Evolutionary conservation across 192 early-diverging fungal species (phyloP), one percentile per base, ranked within the genome.

Genomic region (Jimgerdemannia lactiflua): DNA sequence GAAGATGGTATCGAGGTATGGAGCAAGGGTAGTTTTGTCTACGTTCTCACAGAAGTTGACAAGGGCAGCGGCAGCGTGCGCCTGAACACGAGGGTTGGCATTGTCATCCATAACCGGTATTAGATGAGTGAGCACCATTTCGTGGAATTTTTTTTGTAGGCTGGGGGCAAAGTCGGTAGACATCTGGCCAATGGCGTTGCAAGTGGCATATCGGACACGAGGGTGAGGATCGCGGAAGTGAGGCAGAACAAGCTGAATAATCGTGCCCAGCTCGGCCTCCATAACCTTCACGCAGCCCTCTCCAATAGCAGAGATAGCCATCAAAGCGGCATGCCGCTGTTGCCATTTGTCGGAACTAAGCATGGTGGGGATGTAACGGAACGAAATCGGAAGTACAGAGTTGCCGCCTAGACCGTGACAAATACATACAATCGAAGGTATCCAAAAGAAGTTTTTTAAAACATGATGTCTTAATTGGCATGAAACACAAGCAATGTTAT

Each of bases 1-100:
- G 75, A 99, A 93, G 79, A 99, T 92, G 71, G 90, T 86, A 80
- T 95, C 94, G 75, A 99, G 83, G 81, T 95, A 97, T 39, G 95
- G 95, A 71, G 94, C 92, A 75, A 99, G 84, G 63, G 87, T 90
- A 29, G 90, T 82, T 84, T 96, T 94, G 43, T 93, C 87, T 20
- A 92, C 92, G 71, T 94, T 93, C 80, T 98, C 96, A 72, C 93
- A 93, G 83, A 99, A 98, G 87, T 99, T 99, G 78, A 99, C 97
- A 84, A 99, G 86, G 0, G 97, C 97, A 19, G 97, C 97, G 6
- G 97, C 97, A 20, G 94, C 94, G 73, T 98, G 96, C 41, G 95
- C 89, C 79, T 98, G 97, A 43, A 99, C 97, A 69, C 98, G 91
- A 59, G 96, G 94, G 82, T 83, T 71, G 19, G 84, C 71, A 7